Evolutionary conservation across 2,329 filamentous ascomycete genomes (phyloP).

Genomic region (Aspergillus sp.): DNA sequence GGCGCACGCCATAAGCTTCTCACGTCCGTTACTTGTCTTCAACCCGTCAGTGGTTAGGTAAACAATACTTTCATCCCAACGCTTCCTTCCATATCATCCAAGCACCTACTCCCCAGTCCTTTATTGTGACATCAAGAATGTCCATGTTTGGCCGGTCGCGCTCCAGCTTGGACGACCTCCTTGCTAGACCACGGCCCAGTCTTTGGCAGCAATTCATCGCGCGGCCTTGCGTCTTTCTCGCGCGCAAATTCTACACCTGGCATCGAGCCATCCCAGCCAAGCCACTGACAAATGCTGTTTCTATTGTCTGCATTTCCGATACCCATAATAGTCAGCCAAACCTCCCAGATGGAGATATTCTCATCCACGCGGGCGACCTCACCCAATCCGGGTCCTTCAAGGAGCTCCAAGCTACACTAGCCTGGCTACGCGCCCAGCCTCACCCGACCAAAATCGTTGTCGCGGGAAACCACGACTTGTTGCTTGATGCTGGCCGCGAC

Average conservation of each 20-base stretch:
- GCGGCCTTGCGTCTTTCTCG: not conserved
- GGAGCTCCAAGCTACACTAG: constrained; percentile 70
- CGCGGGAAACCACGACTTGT: constrained; percentile 80
- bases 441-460: constrained; percentile 76
- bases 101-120: no score
- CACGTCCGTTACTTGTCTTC: no score
- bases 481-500: constrained; percentile 64
- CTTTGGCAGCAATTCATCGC: no score
- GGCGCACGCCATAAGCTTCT: no score
- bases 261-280: not conserved
- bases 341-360: constrained; percentile 34
- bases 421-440: constrained; percentile 70
- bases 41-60: no score
- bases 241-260: not conserved
- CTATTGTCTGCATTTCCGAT: constrained; percentile 23
- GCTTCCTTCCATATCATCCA: no score
- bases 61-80: no score
- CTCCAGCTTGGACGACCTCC: no score
- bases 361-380: constrained; percentile 42
- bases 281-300: not conserved
- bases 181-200: no score
- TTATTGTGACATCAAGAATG: no score
- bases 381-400: constrained; percentile 62
- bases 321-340: constrained; percentile 24
- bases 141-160: no score